Conservation (phyloP, 2,329 filamentous ascomycete species). For the Parastagonospora avenae region DNA sequence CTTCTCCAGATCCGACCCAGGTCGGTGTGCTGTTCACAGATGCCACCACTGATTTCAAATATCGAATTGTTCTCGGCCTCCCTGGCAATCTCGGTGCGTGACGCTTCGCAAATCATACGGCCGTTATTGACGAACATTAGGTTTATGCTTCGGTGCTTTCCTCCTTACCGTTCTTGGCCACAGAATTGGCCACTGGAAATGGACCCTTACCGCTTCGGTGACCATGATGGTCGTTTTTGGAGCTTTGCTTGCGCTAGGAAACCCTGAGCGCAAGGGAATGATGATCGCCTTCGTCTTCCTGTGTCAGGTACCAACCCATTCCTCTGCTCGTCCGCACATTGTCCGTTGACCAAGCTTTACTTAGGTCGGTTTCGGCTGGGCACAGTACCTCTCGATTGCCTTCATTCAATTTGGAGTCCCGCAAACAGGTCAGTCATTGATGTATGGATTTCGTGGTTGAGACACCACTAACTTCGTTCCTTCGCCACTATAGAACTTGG, state of each 20-base stretch:
- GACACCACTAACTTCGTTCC: not conserved
- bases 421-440: slow-evolving; percentile 37
- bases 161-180: slow-evolving; percentile 51
- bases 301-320: not conserved
- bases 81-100: slow-evolving; percentile 51
- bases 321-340: not conserved
- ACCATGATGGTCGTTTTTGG: slow-evolving; percentile 57
- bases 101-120: not conserved
- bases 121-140: slow-evolving; percentile 1
- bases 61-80: slow-evolving; percentile 48
- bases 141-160: slow-evolving; percentile 49
- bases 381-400: slow-evolving; percentile 55
- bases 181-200: slow-evolving; percentile 50
- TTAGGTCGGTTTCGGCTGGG: slow-evolving; percentile 57
- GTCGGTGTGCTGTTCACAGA: slow-evolving; percentile 53
- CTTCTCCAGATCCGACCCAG: slow-evolving; percentile 47
- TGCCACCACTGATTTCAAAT: slow-evolving; percentile 41
- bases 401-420: slow-evolving; percentile 57
- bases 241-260: slow-evolving; percentile 51
- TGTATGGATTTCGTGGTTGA: not conserved
- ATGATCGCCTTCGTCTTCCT: slow-evolving; percentile 57
- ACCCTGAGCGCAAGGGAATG: slow-evolving; percentile 51
- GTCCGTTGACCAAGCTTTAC: not conserved
- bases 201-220: slow-evolving; percentile 42
- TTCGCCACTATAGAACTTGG: slow-evolving; percentile 44